Base-by-base conservation (phyloP, 1,139 yeast genomes). In the Suhomyces panamericanus region DNA sequence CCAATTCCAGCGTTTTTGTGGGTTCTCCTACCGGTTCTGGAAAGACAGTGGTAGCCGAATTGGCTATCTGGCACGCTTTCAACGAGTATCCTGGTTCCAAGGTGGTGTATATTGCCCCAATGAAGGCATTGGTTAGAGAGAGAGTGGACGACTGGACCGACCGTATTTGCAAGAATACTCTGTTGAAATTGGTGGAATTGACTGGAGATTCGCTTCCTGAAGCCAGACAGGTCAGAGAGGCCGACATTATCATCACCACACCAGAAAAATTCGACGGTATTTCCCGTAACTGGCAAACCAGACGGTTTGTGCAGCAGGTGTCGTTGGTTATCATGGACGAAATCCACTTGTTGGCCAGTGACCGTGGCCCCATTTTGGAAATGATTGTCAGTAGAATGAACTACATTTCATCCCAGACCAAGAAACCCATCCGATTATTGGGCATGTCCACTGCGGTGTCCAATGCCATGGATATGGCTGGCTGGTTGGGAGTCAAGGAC, bases 1-100 rank as follows among this genome's bases (percentile, higher is more conserved):
- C 85, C 2, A 81, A 85, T 52, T 78, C 85, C 3, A 87, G 87
- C 62, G 91, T 86, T 0, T 87, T 95, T 64, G 88, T 95, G 35
- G 99, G 99, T 12, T 91, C 98, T 0, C 99, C 99, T 3, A 95
- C 99, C 1, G 99, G 99, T 27, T 93, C 99, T 0, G 99, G 99
- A 54, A 95, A 95, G 63, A 95, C 99, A 0, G 87, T 93, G 35
- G 99, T 95, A 22, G 96, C 98, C 0, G 99, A 95, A 60, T 70
- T 95, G 49, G 98, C 98, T 0, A 87, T 93, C 13, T 95, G 98
- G 98, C 93, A 89, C 61, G 97, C 98, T 0, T 86, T 90, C 60
- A 79, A 75, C 41, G 83, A 85, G 39, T 82, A 76, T 47, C 96
- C 96, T 0, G 84, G 83, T 0, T 84, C 93, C 0, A 91, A 91